Base-by-base conservation (phyloP, 768 basidiomycete genomes). In the Tylopilus felleus region DNA sequence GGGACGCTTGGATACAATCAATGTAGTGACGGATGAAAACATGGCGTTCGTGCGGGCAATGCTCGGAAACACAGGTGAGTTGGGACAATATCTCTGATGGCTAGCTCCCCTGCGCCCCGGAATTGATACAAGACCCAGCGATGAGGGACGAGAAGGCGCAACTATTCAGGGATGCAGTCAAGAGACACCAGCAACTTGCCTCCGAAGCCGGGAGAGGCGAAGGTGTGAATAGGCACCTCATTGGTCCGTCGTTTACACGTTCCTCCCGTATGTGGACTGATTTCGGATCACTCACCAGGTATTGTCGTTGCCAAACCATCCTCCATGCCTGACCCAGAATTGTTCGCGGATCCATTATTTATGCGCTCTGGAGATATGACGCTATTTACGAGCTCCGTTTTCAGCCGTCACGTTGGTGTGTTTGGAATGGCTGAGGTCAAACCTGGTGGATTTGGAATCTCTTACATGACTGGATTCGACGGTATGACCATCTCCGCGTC, bases 391-490 rank as follows among this genome's bases (percentile, higher is more conserved):
- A 93, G 90, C 49, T 88, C 92, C 5, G 77, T 98, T 28, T 89
- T 88, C 63, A 91, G 88, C n/a, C 85, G 85, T 54, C 86, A 90
- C 68, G 84, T 98, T 65, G 80, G 77, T 31, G 83, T 80, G 19
- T 93, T 97, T 70, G 94, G 94, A 14, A 97, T 94, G 95, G 95
- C 93, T 46, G 90, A 93, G 79, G 88, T 97, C 42, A 91, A 95
- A 22, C 85, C 90, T 1, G 86, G 96, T 58, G 95, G 95, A 1
- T 98, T 95, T 65, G 95, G 95, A 28, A 87, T 98, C 31, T 88
- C 93, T 10, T 98, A 98, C 66, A 86, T 93, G 81, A 94, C 94
- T 19, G 90, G 90, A 38, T 87, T 82, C 62, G 82, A 90, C 57
- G 84, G 88, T 86, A 52, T 51, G 80, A 29, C 6, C 35, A 8